Conservation (phyloP, 2,329 filamentous ascomycete genomes). For the Pseudocercospora fuligena region DNA sequence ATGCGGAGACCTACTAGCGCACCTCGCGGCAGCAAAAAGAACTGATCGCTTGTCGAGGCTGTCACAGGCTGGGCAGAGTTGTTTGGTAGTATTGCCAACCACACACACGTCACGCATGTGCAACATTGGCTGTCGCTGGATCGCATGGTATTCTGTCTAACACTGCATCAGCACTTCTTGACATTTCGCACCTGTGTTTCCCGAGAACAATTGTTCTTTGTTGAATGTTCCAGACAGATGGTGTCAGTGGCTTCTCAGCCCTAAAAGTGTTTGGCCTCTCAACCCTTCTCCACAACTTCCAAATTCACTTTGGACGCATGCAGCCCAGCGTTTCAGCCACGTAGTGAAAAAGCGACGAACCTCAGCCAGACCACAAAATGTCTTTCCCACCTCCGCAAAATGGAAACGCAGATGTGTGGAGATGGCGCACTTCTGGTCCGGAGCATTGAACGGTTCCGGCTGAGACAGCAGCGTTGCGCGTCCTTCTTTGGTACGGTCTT, state of each 20-base stretch:
- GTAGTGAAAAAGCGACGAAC: neutral
- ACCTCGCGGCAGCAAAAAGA: neutral
- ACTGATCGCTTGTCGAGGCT: neutral
- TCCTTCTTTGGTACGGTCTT: neutral
- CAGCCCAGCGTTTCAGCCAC: conserved; percentile 3
- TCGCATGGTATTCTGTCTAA: neutral
- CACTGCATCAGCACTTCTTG: neutral
- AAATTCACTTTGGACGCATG: neutral
- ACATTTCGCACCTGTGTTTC: neutral
- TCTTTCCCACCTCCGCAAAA: neutral
- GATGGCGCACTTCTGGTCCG: neutral
- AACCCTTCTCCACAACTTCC: neutral
- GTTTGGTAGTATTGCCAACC: neutral
- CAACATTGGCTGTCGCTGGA: neutral
- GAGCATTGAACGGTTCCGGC: neutral
- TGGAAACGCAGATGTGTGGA: neutral
- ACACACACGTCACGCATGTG: neutral
- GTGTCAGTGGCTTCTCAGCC: conserved; percentile 5
- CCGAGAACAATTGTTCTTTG: neutral
- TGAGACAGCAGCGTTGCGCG: conserved; percentile 5
- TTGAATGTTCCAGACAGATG: neutral
- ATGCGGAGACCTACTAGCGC: neutral
- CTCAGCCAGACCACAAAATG: neutral
- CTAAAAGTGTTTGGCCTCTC: neutral
- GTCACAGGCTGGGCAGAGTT: neutral